Evolutionary conservation across 1,284 basidiomycete genomes (phyloP).

Genomic region (Sporisorium graminicola): DNA sequence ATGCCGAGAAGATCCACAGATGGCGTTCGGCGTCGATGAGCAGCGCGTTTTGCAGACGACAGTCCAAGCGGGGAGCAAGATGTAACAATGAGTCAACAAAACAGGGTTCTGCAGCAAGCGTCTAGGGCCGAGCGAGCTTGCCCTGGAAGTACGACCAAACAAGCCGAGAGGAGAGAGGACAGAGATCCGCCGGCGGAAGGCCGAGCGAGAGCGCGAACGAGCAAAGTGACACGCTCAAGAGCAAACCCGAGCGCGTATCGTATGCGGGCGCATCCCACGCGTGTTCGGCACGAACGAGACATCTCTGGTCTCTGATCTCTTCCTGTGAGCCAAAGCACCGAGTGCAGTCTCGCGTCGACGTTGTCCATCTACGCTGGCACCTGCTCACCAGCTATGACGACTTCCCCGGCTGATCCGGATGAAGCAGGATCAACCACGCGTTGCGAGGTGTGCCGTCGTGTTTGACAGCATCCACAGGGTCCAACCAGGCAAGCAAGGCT

Average conservation of each 20-base stretch:
- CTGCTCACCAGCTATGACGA: too few species aligned
- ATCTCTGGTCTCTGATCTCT: not conserved
- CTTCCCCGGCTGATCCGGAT: not conserved
- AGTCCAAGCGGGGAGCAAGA: not conserved
- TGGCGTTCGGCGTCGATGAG: slow-evolving; percentile 24
- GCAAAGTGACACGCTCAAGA: not conserved
- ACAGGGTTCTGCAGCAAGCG: not conserved
- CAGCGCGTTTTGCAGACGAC: slow-evolving; percentile 18
- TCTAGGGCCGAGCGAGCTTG: not conserved
- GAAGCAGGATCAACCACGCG: not conserved
- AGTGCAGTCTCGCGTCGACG: not conserved
- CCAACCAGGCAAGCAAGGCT: not conserved
- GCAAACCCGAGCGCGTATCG: not conserved
- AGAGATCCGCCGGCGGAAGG: not conserved
- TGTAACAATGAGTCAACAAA: slow-evolving; percentile 11
- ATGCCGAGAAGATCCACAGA: not conserved
- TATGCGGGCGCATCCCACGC: not conserved
- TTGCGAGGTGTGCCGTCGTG: not conserved
- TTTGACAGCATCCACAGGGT: slow-evolving; percentile 9
- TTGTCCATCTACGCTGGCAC: not conserved
- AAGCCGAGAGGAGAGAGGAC: not conserved
- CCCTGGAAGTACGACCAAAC: not conserved
- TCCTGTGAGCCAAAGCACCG: not conserved
- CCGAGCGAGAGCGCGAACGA: not conserved
- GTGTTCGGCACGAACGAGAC: not conserved